phyloP scores from a whole-genome alignment of 176 grass and related monocot species.

The Oryza glumipatula region DNA sequence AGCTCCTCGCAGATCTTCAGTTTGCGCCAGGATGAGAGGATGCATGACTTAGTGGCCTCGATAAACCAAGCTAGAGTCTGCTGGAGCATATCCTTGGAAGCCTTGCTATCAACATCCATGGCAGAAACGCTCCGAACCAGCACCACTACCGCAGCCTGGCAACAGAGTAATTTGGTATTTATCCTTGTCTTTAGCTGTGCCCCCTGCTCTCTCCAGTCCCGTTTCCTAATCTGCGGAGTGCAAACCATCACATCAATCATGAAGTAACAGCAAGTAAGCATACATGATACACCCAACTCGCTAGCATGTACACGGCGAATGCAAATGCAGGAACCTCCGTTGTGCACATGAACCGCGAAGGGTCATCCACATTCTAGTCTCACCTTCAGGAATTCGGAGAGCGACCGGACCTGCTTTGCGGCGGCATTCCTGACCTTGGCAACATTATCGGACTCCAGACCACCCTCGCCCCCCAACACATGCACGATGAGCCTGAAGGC shows the following conservation, averaged over 20 bases:
- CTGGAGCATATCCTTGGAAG: constrained; percentile 88
- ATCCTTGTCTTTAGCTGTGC: constrained; percentile 85
- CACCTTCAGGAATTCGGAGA: constrained; percentile 94
- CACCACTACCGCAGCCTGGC: constrained; percentile 84
- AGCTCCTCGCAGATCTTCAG: constrained; percentile 89
- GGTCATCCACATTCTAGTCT: neutral
- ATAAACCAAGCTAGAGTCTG: constrained; percentile 84
- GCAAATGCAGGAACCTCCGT: neutral
- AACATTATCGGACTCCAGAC: constrained; percentile 51
- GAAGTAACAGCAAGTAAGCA: constrained; percentile 34
- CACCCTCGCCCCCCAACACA: constrained; percentile 61
- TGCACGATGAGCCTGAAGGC: constrained; percentile 84
- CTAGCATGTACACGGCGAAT: neutral
- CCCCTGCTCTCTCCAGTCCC: constrained; percentile 97
- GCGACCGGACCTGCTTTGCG: constrained; percentile 80
- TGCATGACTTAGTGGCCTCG: constrained; percentile 88
- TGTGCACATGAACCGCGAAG: neutral
- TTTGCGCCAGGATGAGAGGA: constrained; percentile 95
- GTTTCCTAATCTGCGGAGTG: constrained; percentile 89
- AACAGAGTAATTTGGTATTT: constrained; percentile 88
- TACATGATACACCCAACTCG: neutral
- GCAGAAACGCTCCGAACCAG: constrained; percentile 63
- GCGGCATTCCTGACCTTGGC: constrained; percentile 75
- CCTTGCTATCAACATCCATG: constrained; percentile 71
- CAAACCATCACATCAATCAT: constrained; percentile 39